phyloP scores from a whole-genome alignment of 129 eudicot species.

The Centella asiatica region DNA sequence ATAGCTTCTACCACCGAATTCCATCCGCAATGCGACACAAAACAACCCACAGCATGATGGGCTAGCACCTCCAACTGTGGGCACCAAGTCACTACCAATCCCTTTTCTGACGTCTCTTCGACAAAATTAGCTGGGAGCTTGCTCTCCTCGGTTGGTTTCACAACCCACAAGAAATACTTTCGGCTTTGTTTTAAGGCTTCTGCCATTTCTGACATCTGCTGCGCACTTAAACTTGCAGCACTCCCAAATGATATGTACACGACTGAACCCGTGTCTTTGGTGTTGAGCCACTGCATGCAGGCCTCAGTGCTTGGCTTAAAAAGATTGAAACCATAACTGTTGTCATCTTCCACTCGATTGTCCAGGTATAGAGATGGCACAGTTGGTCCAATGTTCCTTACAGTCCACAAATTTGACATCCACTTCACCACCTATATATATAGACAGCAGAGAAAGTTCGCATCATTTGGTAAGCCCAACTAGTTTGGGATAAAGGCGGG shows the following conservation, averaged over 20 bases:
- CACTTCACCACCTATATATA: conserved; percentile 28
- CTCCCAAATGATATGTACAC: conserved; percentile 44
- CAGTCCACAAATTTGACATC: conserved; percentile 36
- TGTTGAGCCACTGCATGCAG: conserved; percentile 43
- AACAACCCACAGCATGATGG: conserved; percentile 46
- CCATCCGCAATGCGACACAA: conserved; percentile 62
- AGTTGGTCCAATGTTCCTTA: conserved; percentile 41
- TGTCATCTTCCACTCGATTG: conserved; percentile 30
- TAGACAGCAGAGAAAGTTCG: too few species aligned
- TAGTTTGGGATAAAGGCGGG: too few species aligned
- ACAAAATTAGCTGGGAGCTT: conserved; percentile 26
- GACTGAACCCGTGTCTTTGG: conserved; percentile 25
- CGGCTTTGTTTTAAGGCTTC: conserved; percentile 21
- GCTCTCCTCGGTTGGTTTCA: conserved; percentile 35
- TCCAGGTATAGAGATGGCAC: conserved; percentile 44
- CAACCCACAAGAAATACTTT: conserved; percentile 43
- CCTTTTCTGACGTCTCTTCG: conserved; percentile 25
- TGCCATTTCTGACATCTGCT: conserved; percentile 35
- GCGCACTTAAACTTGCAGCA: conserved; percentile 19
- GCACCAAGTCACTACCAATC: conserved; percentile 45
- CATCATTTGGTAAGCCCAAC: too few species aligned
- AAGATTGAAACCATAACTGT: conserved; percentile 29
- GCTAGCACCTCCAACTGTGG: conserved; percentile 41
- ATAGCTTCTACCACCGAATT: conserved; percentile 49
- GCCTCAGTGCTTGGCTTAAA: conserved; percentile 19